Percentiles rank a stretch among this genome's conserved stretches.
These are phyloP conservation scores for Euryodendron excelsum DNA, from an alignment of 148 eudicot genomes.

Conservation along the genomic window DNA sequence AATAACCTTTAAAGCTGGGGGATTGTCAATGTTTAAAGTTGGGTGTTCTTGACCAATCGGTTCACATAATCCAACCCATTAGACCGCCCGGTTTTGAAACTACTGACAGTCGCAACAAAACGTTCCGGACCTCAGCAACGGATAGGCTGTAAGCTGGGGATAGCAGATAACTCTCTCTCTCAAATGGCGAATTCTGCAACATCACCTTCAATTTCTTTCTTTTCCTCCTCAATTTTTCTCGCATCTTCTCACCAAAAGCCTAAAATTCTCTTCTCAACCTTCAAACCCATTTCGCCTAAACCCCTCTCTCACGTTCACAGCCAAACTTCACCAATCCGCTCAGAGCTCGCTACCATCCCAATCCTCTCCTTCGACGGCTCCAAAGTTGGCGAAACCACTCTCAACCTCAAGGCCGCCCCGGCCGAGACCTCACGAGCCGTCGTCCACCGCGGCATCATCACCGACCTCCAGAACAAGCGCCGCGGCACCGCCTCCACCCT, in stretches of 20 bases:
- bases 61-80: no score
- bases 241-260: slow-evolving; percentile 21
- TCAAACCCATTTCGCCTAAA: slow-evolving; percentile 20
- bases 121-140: no score
- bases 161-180: no score
- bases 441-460: slow-evolving; percentile 87
- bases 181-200: slow-evolving; percentile 35
- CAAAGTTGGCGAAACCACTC: slow-evolving; percentile 58
- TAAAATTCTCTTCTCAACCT: slow-evolving; percentile 14
- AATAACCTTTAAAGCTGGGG: no score
- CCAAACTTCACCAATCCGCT: slow-evolving; percentile 29
- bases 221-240: slow-evolving; percentile 39
- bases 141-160: no score
- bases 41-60: no score
- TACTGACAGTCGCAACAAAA: no score
- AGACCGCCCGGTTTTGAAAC: no score
- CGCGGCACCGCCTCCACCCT: slow-evolving; percentile 95
- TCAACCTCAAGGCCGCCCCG: slow-evolving; percentile 70
- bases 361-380: slow-evolving; percentile 74
- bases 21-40: no score
- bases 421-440: slow-evolving; percentile 91
- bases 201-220: slow-evolving; percentile 35
- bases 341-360: slow-evolving; percentile 69
- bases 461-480: slow-evolving; percentile 73
- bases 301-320: slow-evolving; percentile 18